Evolutionary conservation across 2,329 filamentous ascomycete species (phyloP), one percentile per base, ranked within the genome.

Genomic region (Penicillium sp.): DNA sequence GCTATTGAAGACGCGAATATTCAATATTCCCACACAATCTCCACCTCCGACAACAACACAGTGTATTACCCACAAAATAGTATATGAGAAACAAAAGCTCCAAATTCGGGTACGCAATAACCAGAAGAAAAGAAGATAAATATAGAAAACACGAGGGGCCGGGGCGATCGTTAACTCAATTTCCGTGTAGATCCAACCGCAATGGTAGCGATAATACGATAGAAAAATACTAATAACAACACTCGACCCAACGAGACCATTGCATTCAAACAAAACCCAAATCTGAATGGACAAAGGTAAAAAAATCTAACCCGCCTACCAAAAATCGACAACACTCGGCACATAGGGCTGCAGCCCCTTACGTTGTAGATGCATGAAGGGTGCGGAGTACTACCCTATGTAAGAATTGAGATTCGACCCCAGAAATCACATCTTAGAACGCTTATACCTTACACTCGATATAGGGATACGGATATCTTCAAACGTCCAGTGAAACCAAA

Each of bases 121-220:
- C 7, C 5, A 33, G 8, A 23, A 33, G 19, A 13, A 27, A 15
- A 9, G 13, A 49, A 25, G 44, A 55, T 44, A 41, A 56, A 59
- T 51, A 51, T 49, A 59, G 53, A 42, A 25, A 56, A 56, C 35
- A 27, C 50, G 50, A 54, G 35, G 27, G 13, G n/a, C 6, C 15
- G 6, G 6, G 47, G 27, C 47, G 50, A 57, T 57, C 55, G 35
- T 12, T 31, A 35, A 39, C 35, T 49, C 25, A 56, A 39, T 52
- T 50, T 25, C 29, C 39, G 12, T 17, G 15, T 10, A 9, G 42
- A 45, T 45, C 43, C 12, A 42, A 42, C 39, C 39, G 12, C 4
- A 23, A 42, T 23, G 4, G 13, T 17, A 23, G 19, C 12, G 10
- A 42, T 9, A 25, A 21, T 21, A 13, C 38, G 10, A 39, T 12